Percentiles rank a stretch among this genome's conserved stretches.
Conservation (phyloP, 805 yeast species). For the Kodamaea kaohsiungensis region DNA sequence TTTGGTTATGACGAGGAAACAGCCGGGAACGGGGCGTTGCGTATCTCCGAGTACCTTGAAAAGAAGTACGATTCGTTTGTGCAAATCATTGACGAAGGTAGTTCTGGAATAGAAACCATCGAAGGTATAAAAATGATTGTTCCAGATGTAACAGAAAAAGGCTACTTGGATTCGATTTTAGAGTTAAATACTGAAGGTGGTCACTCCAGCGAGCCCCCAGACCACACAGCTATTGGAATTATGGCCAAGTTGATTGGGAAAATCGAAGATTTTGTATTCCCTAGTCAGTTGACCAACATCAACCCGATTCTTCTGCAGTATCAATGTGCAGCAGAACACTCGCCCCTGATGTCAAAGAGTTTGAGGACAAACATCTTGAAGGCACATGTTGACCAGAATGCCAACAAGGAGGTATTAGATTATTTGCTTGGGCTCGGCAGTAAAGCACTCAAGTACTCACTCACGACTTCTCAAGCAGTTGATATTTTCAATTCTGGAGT, state of each 20-base stretch:
- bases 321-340: conserved; percentile 49
- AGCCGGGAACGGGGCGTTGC: conserved; percentile 40
- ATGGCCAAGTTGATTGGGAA: conserved; percentile 41
- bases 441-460: conserved; percentile 30
- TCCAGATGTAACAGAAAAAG: conserved; percentile 53
- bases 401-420: conserved; percentile 39
- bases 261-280: conserved; percentile 40
- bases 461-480: conserved; percentile 50
- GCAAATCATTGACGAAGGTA: conserved; percentile 48
- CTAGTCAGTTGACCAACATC: conserved; percentile 37
- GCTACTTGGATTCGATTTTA: conserved; percentile 43
- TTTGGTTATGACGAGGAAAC: conserved; percentile 56
- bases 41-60: conserved; percentile 35
- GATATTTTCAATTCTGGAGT: conserved; percentile 50
- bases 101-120: conserved; percentile 18
- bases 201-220: conserved; percentile 52
- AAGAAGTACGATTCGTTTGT: conserved; percentile 43
- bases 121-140: conserved; percentile 43
- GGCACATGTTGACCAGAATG: conserved; percentile 34
- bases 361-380: conserved; percentile 39
- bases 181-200: conserved; percentile 50
- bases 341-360: conserved; percentile 30
- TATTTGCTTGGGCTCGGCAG: conserved; percentile 26
- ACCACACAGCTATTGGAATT: conserved; percentile 50
- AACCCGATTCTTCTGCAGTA: conserved; percentile 47